These are phyloP conservation scores for Microthyrium microscopicum DNA, from an alignment of 2,329 filamentous ascomycete species.

Conservation along the genomic window DNA sequence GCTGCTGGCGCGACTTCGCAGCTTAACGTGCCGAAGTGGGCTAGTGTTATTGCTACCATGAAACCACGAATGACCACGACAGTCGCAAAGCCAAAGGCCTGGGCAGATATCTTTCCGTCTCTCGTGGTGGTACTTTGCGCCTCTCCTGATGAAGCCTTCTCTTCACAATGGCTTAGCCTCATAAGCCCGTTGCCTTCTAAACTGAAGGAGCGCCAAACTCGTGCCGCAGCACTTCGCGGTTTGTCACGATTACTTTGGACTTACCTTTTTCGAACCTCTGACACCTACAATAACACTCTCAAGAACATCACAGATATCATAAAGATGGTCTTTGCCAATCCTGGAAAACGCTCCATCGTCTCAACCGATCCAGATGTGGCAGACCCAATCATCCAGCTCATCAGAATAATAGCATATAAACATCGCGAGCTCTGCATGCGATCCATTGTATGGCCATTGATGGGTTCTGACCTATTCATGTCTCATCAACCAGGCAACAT, in stretches of 20 bases:
- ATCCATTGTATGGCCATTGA: conserved; percentile 81
- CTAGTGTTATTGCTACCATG: conserved; percentile 63
- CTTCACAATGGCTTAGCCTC: conserved; percentile 71
- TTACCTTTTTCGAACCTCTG: conserved; percentile 66
- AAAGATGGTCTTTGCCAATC: conserved; percentile 65
- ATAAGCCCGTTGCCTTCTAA: conserved; percentile 62
- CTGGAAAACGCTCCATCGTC: conserved; percentile 62
- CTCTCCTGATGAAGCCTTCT: conserved; percentile 70
- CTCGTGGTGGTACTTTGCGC: conserved; percentile 77
- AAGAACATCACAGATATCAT: conserved; percentile 84
- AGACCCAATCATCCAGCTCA: conserved; percentile 82
- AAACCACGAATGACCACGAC: conserved; percentile 67
- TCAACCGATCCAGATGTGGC: conserved; percentile 71
- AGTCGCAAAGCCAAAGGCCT: conserved; percentile 82
- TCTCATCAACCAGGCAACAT: conserved; percentile 61
- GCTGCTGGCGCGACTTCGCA: conserved; percentile 66
- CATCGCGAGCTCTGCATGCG: conserved; percentile 88
- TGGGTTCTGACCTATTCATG: conserved; percentile 80
- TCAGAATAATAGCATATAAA: conserved; percentile 86
- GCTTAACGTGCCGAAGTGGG: conserved; percentile 70
- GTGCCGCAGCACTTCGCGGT: conserved; percentile 70
- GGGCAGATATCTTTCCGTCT: conserved; percentile 74
- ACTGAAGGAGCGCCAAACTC: conserved; percentile 66
- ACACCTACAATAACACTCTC: conserved; percentile 48
- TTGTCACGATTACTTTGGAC: conserved; percentile 87